These are phyloP conservation scores for Solanum lycopersicoides DNA, from an alignment of 257 asterid species.

Conservation along the genomic window DNA sequence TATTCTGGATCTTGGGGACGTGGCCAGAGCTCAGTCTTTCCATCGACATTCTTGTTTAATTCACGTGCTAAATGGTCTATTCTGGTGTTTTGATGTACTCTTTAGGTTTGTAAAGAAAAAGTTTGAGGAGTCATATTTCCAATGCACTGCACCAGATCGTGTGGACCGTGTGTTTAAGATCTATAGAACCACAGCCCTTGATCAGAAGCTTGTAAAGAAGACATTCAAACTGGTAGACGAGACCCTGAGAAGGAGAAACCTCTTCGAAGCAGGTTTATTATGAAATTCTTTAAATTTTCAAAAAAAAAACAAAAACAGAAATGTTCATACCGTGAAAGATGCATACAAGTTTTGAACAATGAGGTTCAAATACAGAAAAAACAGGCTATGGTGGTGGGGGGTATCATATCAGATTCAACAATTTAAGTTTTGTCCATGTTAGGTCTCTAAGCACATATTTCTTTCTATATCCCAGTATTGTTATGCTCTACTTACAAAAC, in stretches of 20 bases:
- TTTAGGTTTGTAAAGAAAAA: slow-evolving; percentile 92
- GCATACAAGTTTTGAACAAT: not conserved
- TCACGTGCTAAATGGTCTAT: not conserved
- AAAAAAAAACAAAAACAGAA: not conserved
- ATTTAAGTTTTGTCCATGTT: slow-evolving; percentile 3
- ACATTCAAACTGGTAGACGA: slow-evolving; percentile 97
- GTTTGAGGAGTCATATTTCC: slow-evolving; percentile 93
- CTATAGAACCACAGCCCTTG: slow-evolving; percentile 91
- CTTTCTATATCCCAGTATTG: not conserved
- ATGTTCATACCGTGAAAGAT: slow-evolving; percentile 13
- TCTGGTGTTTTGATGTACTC: not conserved
- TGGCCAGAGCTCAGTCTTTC: not conserved
- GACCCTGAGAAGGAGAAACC: slow-evolving; percentile 89
- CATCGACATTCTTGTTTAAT: not conserved
- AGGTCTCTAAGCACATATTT: slow-evolving; percentile 1
- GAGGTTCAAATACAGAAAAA: slow-evolving; percentile 1
- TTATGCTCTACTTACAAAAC: not conserved
- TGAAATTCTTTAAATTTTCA: slow-evolving; percentile 14
- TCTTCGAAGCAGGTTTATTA: slow-evolving; percentile 90
- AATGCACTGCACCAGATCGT: slow-evolving; percentile 85
- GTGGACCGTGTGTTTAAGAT: slow-evolving; percentile 95
- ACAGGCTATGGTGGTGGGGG: slow-evolving; percentile 12
- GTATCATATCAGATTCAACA: slow-evolving; percentile 10
- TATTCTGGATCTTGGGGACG: not conserved
- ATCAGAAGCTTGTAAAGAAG: slow-evolving; percentile 97